Base-by-base conservation (phyloP, 176 grass and related monocot species). In the Puccinellia tenuiflora region DNA sequence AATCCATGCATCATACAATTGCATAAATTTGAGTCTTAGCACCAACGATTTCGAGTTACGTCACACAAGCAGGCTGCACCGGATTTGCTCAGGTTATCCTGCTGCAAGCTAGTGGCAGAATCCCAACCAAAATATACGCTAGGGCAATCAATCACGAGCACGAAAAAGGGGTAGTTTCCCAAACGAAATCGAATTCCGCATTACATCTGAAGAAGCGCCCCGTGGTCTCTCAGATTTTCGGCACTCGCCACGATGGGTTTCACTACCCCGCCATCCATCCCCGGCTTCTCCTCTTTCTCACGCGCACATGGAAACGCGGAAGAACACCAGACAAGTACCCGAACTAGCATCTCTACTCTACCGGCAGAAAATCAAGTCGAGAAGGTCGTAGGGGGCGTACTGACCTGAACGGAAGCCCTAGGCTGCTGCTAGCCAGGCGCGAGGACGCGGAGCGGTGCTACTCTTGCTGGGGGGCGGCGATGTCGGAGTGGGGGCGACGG, bases 331-430 rank as follows among this genome's bases (percentile, higher is more conserved):
- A 65, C 2, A 22, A 16, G 42, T 9, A 73, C 7, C 16, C 10
- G 2, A 3, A 9, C 6, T 22, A 31, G 35, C 55, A 70, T 50
- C 79, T 34, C 37, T 25, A 12, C 1, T 21, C 37, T 25, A n/a
- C 0, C 13, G 18, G 30, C 52, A 62, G 75, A 22, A 7, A 37
- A 30, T 5, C 8, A 71, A 21, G 13, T 1, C 3, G 28, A 29
- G 30, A 45, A 29, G 33, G 70, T 28, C 57, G 4, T 12, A 0
- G 54, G 39, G 0, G 42, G 7, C 64, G 12, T 79, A 88, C n/a
- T n/a, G n/a, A n/a, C 80, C 80, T 37, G 53, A 12, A 78, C 29
- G 63, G 37, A 83, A 88, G 43, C 42, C 73, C 86, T 63, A 63
- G 40, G 40, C 45, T 42, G 82, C 21, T 1, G 56, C 55, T 35